Base-by-base conservation (phyloP, 2,329 filamentous ascomycete genomes). In the Exutisphaerella laricina region DNA sequence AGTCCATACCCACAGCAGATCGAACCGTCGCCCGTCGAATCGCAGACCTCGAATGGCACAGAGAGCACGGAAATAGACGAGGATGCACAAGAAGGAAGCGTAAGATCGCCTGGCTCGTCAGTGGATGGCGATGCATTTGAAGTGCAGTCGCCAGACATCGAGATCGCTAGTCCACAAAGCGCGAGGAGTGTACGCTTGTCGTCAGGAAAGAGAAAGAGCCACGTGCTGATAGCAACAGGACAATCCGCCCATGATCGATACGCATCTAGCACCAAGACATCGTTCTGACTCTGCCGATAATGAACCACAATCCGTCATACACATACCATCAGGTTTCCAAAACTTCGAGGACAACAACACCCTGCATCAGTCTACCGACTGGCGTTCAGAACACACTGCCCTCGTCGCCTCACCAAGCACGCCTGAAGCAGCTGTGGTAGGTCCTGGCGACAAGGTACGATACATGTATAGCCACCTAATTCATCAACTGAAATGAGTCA, bases 271-370 rank as follows among this genome's bases (percentile, higher is more conserved):
- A 8, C 49, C 55, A 33, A 60, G 63, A 39, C 50, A 59, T 20
- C 62, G 67, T 58, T 82, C 62, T 70, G 80, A 60, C 40, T 75
- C 76, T 17, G 41, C 53, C 17, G 81, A 80, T 48, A 87, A 94
- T 53, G 87, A 89, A 54, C 83, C 88, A 17, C 77, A 87, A 40
- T 96, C 89, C 1, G 89, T 94, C 41, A 95, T 96, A 54, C 89
- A 95, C 71, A 87, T 86, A 12, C 88, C 89, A 0, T 75, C 87
- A 51, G 86, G 84, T 49, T 96, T 92, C 65, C 77, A 79, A 43
- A 78, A 78, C 55, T 94, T 92, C 77, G 86, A 54, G 39, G 57
- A 53, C 22, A 43, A 28, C 22, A 31, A 39, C 33, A 21, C 32
- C 37, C 17, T 25, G 20, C 40, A 47, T 35, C 37, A 44, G 16